A percentile compares a stretch with the other conserved stretches of the same genome.
Conservation (phyloP, 495 filamentous ascomycete genomes). For the Daldinia bambusicola region DNA sequence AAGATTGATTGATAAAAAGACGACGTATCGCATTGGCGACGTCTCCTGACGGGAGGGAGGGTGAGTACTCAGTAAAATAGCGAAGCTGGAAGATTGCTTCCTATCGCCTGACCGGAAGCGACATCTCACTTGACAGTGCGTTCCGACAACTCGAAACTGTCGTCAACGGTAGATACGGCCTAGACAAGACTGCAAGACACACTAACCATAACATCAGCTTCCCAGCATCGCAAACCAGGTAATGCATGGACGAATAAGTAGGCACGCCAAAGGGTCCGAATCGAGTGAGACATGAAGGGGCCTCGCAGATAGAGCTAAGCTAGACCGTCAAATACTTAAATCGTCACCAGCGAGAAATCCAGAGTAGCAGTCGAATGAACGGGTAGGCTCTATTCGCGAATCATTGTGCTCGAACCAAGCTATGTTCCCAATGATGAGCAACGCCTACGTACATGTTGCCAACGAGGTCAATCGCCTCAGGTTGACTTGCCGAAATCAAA, state of each 20-base stretch:
- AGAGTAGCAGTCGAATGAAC: slow-evolving; percentile 36
- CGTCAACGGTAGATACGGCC: slow-evolving; percentile 14
- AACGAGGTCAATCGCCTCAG: slow-evolving; percentile 29
- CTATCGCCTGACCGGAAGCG: slow-evolving; percentile 8
- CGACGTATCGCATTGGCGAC: not conserved
- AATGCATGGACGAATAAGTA: not conserved
- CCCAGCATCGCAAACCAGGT: slow-evolving; percentile 10
- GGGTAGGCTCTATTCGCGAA: slow-evolving; percentile 43
- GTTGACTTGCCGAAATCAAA: slow-evolving; percentile 44
- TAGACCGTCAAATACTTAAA: slow-evolving; percentile 21
- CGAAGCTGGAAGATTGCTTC: slow-evolving; percentile 10
- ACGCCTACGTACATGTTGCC: slow-evolving; percentile 45
- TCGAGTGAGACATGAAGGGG: not conserved
- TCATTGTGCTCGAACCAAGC: slow-evolving; percentile 37
- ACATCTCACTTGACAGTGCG: slow-evolving; percentile 21
- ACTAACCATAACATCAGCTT: slow-evolving; percentile 14
- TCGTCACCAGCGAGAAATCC: slow-evolving; percentile 31
- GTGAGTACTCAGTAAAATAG: not conserved
- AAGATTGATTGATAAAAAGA: not conserved
- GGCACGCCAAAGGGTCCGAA: slow-evolving; percentile 3
- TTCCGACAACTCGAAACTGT: slow-evolving; percentile 13
- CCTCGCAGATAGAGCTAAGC: not conserved
- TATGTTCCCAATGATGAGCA: slow-evolving; percentile 39
- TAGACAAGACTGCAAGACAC: slow-evolving; percentile 19
- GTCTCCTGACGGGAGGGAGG: not conserved